These are phyloP conservation scores for Xylaria sp. DNA, from an alignment of 2,329 filamentous ascomycete genomes.

Conservation along the genomic window DNA sequence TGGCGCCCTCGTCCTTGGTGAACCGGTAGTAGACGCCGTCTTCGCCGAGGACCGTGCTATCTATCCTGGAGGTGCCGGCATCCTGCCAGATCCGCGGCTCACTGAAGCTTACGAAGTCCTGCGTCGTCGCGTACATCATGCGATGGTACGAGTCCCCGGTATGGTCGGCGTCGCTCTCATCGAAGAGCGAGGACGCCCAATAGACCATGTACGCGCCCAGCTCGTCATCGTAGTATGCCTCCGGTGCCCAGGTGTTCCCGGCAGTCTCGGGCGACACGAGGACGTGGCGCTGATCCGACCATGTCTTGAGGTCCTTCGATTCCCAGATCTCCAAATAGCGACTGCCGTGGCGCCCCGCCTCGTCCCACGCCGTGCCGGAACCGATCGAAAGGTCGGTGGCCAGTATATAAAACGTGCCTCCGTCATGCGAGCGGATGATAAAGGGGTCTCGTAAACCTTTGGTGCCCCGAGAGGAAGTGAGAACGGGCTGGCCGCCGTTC, in stretches of 20 bases:
- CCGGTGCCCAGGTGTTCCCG: slow-evolving; percentile 58
- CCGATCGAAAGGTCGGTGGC: slow-evolving; percentile 58
- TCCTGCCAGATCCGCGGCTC: slow-evolving; percentile 55
- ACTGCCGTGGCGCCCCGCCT: slow-evolving; percentile 50
- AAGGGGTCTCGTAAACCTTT: slow-evolving; percentile 56
- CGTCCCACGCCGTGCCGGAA: slow-evolving; percentile 54
- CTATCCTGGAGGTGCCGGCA: slow-evolving; percentile 53
- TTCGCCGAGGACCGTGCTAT: slow-evolving; percentile 52
- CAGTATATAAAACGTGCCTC: slow-evolving; percentile 54
- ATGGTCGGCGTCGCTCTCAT: slow-evolving; percentile 43
- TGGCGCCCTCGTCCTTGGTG: slow-evolving; percentile 57
- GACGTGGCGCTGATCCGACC: slow-evolving; percentile 54
- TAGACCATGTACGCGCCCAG: slow-evolving; percentile 49
- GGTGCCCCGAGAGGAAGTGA: slow-evolving; percentile 51
- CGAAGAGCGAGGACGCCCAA: slow-evolving; percentile 52
- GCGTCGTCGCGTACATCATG: slow-evolving; percentile 55
- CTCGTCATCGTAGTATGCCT: slow-evolving; percentile 51
- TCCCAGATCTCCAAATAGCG: slow-evolving; percentile 58
- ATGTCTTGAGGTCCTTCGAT: slow-evolving; percentile 51
- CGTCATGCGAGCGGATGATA: slow-evolving; percentile 53
- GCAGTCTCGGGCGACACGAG: slow-evolving; percentile 51
- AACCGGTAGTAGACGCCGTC: slow-evolving; percentile 52
- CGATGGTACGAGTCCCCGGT: slow-evolving; percentile 51
- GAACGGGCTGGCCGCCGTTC: slow-evolving; percentile 49
- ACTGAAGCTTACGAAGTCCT: slow-evolving; percentile 54